Evolutionary conservation across 257 asterid genomes (phyloP).

Genomic region (Penstemon eatonii): DNA sequence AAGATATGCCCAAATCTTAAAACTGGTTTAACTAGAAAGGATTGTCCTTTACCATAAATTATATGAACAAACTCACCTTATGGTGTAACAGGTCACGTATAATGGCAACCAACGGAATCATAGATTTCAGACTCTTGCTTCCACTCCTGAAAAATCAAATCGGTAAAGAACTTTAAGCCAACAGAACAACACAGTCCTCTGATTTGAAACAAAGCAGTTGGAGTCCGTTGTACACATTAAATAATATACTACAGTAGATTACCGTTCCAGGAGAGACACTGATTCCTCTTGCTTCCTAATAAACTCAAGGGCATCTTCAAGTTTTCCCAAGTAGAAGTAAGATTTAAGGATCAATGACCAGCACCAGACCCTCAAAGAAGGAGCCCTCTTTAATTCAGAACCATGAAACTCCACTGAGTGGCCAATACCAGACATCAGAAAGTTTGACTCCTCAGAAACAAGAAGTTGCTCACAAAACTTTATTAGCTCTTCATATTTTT

Average conservation of each 20-base stretch:
- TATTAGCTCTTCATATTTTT: constrained; percentile 78
- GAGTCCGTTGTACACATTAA: neutral
- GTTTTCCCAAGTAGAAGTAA: constrained; percentile 73
- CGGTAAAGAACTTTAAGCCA: constrained; percentile 24
- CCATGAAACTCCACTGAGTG: constrained; percentile 39
- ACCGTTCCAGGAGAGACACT: constrained; percentile 49
- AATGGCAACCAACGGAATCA: constrained; percentile 64
- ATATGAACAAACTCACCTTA: constrained; percentile 60
- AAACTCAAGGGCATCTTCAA: constrained; percentile 76
- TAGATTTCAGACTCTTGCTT: constrained; percentile 50
- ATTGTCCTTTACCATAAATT: constrained; percentile 14
- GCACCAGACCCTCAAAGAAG: constrained; percentile 50
- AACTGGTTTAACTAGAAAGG: neutral
- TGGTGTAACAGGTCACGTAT: constrained; percentile 67
- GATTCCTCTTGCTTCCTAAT: constrained; percentile 75
- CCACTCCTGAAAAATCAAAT: constrained; percentile 45
- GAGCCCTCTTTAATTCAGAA: constrained; percentile 40
- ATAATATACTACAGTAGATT: neutral
- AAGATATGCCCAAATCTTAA: no score
- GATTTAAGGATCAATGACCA: constrained; percentile 65
- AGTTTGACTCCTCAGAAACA: constrained; percentile 48
- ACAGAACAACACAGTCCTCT: constrained; percentile 21
- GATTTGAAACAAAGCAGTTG: neutral
- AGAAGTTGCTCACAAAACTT: constrained; percentile 67
- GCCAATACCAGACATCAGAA: constrained; percentile 35